Evolutionary conservation across 2,329 filamentous ascomycete species (phyloP).

Genomic region (Tolypocladium amazonense): DNA sequence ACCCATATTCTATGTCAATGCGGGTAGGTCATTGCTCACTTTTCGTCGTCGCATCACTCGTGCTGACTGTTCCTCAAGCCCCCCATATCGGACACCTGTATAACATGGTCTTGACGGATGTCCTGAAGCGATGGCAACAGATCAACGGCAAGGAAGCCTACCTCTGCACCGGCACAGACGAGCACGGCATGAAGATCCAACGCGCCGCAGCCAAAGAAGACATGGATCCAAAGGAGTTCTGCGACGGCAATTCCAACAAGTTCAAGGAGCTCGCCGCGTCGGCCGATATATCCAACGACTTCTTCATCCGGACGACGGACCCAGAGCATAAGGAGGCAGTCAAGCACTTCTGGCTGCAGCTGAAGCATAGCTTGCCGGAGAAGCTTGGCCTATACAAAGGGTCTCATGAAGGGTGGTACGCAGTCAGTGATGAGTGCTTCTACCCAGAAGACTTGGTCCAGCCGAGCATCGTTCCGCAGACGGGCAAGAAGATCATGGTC

Average conservation of each 20-base stretch:
- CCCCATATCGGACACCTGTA: constrained; percentile 95
- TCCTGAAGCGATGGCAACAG: constrained; percentile 83
- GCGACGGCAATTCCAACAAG: constrained; percentile 69
- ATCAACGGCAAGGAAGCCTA: constrained; percentile 62
- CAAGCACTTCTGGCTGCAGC: constrained; percentile 75
- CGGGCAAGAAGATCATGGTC: constrained; percentile 72
- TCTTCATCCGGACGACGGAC: constrained; percentile 91
- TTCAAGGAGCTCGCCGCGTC: constrained; percentile 66
- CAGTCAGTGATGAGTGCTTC: constrained; percentile 91
- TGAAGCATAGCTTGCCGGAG: constrained; percentile 44
- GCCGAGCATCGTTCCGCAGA: constrained; percentile 63
- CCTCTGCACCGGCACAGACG: constrained; percentile 86
- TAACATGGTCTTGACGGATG: constrained; percentile 81
- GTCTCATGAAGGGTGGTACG: constrained; percentile 93
- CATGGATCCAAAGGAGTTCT: constrained; percentile 71
- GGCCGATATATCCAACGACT: constrained; percentile 63
- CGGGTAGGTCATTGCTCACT: constrained; percentile 41
- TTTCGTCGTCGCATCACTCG: background rate
- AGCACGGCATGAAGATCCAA: constrained; percentile 97
- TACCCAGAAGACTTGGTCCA: constrained; percentile 72
- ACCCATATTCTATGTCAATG: constrained; percentile 98
- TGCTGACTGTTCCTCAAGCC: constrained; percentile 34
- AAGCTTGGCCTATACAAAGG: constrained; percentile 71
- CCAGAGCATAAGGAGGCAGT: constrained; percentile 72
- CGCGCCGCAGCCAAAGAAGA: constrained; percentile 65